Base-by-base conservation (phyloP, 2,329 filamentous ascomycete species). In the Sclerotinia spermophila region DNA sequence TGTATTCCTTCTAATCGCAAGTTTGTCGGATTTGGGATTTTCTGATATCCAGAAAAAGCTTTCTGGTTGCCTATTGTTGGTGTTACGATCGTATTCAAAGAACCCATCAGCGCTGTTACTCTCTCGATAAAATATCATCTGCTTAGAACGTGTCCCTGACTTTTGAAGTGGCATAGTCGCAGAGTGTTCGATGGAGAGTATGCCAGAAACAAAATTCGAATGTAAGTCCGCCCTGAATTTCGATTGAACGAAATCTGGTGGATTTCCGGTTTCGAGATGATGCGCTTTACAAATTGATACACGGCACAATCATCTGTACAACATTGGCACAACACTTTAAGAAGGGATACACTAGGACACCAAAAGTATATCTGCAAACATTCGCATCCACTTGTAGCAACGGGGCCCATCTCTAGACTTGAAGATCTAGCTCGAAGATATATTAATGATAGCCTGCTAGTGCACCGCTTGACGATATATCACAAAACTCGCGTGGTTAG, bases 31-130 rank as follows among this genome's bases (percentile, higher is more conserved):
- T 68, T 53, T 19, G 8, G 56, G 24, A 55, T 53, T 69, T 44
- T 65, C 58, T 69, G 59, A 55, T 48, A 69, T 45, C 68, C 48
- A 65, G 38, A 53, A 65, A 66, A 69, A 2, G 17, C 68, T 59
- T 59, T 60, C 53, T 27, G 45, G 27, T 19, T 65, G 68, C 68
- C 68, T 69, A 48, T 66, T 64, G 27, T 40, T 45, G 35, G 60
- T 69, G 60, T 65, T 19, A 69, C 68, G 27, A 48, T 66, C 68
- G 48, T 69, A 69, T 66, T 48, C 38, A 27, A 65, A 66, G 38
- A 65, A 53, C 5, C n/a, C 67, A 40, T 61, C 44, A 30, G 67
- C n/a, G 45, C 56, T 42, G 58, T 42, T 68, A 42, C 67, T 62
- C 35, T 59, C 51, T 19, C 27, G 55, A 61, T 61, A 33, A n/a